phyloP scores from a whole-genome alignment of 106 monocot species.

The Dendrobium catenatum region DNA sequence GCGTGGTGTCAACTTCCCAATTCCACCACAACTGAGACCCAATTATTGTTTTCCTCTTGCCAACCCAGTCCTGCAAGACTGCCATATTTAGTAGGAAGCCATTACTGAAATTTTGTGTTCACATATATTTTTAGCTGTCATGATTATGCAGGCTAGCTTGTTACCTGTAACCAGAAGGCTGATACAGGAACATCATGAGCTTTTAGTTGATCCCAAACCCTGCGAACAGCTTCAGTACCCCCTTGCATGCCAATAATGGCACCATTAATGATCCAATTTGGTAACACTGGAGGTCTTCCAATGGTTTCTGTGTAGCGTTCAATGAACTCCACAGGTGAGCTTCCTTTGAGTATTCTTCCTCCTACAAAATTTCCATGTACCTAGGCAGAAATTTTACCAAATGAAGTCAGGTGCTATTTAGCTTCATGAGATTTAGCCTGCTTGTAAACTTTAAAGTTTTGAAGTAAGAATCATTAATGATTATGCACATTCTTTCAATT shows the following conservation, averaged over 20 bases:
- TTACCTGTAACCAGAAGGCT: constrained; percentile 81
- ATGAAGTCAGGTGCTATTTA: not conserved
- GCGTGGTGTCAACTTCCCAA: constrained; percentile 66
- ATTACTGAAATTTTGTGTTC: not conserved
- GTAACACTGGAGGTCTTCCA: constrained; percentile 68
- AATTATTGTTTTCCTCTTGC: constrained; percentile 80
- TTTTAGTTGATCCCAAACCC: constrained; percentile 60
- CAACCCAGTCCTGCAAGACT: constrained; percentile 72
- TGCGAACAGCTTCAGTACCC: constrained; percentile 59
- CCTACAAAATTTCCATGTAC: constrained; percentile 37
- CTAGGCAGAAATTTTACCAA: constrained; percentile 14
- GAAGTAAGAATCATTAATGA: not conserved
- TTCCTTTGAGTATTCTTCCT: constrained; percentile 61
- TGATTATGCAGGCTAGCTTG: not conserved
- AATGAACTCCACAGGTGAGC: constrained; percentile 51
- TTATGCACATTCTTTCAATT: not conserved
- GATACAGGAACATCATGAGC: constrained; percentile 64
- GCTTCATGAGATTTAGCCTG: not conserved
- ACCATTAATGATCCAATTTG: constrained; percentile 73
- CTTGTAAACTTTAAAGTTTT: not conserved
- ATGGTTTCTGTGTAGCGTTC: constrained; percentile 51
- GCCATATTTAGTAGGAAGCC: not conserved
- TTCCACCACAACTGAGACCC: constrained; percentile 95
- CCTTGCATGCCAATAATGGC: constrained; percentile 90
- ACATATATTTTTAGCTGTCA: too few species aligned